Evolutionary conservation across 495 filamentous ascomycete species (phyloP).

Genomic region (Penicillium odoratum): DNA sequence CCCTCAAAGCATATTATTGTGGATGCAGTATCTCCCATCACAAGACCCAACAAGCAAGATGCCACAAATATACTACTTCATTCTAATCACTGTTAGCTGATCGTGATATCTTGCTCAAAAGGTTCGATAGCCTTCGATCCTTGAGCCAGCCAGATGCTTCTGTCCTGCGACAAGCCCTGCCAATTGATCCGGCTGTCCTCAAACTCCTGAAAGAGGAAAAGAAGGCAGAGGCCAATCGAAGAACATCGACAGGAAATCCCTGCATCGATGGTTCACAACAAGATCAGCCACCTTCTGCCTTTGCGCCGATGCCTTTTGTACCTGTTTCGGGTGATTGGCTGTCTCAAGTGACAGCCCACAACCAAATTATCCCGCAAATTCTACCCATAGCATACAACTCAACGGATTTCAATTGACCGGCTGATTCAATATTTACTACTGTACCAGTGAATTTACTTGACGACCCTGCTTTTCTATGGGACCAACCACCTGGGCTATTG

Average conservation of each 20-base stretch:
- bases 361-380: neutral
- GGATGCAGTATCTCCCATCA: conserved; percentile 21
- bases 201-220: conserved; percentile 8
- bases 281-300: neutral
- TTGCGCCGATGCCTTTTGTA: neutral
- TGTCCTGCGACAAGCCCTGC: conserved; percentile 16
- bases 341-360: neutral
- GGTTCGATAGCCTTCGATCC: conserved; percentile 15
- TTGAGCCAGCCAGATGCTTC: conserved; percentile 11
- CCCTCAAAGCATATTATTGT: conserved; percentile 23
- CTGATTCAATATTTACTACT: neutral
- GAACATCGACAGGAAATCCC: neutral
- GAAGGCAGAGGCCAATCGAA: neutral
- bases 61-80: neutral
- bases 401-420: conserved; percentile 4
- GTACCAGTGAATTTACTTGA: neutral
- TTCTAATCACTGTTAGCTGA: conserved; percentile 11
- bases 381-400: neutral
- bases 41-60: conserved; percentile 12
- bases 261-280: neutral
- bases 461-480: conserved; percentile 9
- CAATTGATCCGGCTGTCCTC: conserved; percentile 15
- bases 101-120: conserved; percentile 14
- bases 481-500: neutral
- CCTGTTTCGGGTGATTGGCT: neutral